Percentiles rank a stretch among this genome's conserved stretches.
phyloP scores from a whole-genome alignment of 2,329 filamentous ascomycete species.

The Scedosporium aurantiacum region DNA sequence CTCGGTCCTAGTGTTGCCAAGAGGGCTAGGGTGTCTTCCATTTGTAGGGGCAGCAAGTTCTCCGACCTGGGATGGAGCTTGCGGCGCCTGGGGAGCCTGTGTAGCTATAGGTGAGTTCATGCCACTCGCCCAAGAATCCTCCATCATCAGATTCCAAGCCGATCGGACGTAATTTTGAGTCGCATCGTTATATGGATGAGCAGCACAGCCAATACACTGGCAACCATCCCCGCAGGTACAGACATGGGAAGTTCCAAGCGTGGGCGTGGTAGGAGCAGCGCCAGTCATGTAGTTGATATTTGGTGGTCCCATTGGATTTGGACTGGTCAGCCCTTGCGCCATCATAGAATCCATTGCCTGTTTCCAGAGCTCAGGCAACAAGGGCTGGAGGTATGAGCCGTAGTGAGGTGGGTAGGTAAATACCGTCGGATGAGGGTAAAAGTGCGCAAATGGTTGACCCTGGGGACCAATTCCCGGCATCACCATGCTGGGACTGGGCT shows the following conservation, averaged over 20 bases:
- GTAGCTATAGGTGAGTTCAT: not conserved
- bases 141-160: slow-evolving; percentile 30
- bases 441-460: not conserved
- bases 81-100: not conserved
- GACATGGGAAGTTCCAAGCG: slow-evolving; percentile 22
- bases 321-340: not conserved
- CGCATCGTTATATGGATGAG: slow-evolving; percentile 56
- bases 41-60: not conserved
- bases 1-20: not conserved
- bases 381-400: slow-evolving; percentile 42
- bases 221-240: slow-evolving; percentile 57
- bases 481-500: not conserved
- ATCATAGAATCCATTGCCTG: slow-evolving; percentile 31
- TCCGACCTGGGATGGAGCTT: not conserved
- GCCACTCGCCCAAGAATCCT: slow-evolving; percentile 16
- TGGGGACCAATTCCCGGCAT: not conserved
- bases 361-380: slow-evolving; percentile 43
- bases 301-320: not conserved
- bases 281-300: slow-evolving; percentile 2
- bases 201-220: slow-evolving; percentile 56
- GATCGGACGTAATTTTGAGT: slow-evolving; percentile 43
- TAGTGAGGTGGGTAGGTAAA: slow-evolving; percentile 44
- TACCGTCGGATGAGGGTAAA: slow-evolving; percentile 1
- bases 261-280: slow-evolving; percentile 1
- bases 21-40: not conserved